A percentile compares a stretch with the other conserved stretches of the same genome.
phyloP scores from a whole-genome alignment of 2,329 filamentous ascomycete genomes.

The Talaromyces sp. region DNA sequence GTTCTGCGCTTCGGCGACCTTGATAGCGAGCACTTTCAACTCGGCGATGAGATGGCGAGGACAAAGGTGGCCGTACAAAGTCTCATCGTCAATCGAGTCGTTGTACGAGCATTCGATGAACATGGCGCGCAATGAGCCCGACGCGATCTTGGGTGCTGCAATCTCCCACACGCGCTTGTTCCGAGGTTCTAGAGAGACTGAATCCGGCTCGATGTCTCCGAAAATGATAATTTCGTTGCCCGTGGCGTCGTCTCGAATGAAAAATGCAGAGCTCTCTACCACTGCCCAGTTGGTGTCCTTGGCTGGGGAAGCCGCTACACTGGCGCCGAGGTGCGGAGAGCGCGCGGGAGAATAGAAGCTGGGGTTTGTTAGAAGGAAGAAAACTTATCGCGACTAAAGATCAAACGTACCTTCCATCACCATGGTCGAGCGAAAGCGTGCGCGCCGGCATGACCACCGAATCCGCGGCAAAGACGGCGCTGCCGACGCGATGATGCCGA shows the following conservation, averaged over 20 bases:
- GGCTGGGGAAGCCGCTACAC: not conserved
- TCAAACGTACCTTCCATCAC: constrained; percentile 25
- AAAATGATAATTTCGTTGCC: constrained; percentile 82
- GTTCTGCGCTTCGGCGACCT: constrained; percentile 56
- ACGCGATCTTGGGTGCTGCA: constrained; percentile 75
- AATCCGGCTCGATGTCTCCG: constrained; percentile 91
- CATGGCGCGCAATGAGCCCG: constrained; percentile 67
- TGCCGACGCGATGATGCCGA: constrained; percentile 55
- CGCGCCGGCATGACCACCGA: constrained; percentile 39
- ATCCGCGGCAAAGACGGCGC: constrained; percentile 38
- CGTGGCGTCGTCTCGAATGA: constrained; percentile 70
- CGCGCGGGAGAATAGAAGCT: constrained; percentile 27
- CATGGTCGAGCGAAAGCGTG: constrained; percentile 26
- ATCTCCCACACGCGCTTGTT: constrained; percentile 82
- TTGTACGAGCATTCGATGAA: constrained; percentile 97
- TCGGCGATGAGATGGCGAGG: constrained; percentile 79
- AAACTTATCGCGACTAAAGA: too few species aligned
- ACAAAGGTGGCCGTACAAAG: constrained; percentile 82
- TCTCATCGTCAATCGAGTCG: constrained; percentile 68
- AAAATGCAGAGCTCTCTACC: constrained; percentile 81
- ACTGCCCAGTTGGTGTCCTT: constrained; percentile 21
- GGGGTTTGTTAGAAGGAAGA: too few species aligned
- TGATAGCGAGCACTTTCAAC: constrained; percentile 62
- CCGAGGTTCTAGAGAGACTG: constrained; percentile 71
- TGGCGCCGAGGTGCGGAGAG: constrained; percentile 19